phyloP scores from a whole-genome alignment of 305 asterid species.

The Solanum hybrid region DNA sequence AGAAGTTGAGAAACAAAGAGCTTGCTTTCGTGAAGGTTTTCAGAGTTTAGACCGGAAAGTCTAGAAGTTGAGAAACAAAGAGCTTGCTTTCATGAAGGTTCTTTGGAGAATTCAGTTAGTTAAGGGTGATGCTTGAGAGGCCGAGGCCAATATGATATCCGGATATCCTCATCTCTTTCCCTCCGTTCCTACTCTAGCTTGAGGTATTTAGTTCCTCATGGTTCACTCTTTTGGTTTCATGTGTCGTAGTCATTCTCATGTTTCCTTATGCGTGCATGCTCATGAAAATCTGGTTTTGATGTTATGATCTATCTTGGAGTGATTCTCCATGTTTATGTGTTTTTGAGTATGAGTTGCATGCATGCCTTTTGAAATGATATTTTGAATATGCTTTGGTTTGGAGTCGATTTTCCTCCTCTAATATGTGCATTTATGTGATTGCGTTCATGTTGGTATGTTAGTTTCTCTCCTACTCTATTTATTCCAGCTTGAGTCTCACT shows the following conservation, averaged over 20 bases:
- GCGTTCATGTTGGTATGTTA: not conserved
- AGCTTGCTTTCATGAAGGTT: too few relatives aligned
- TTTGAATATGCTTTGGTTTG: not conserved
- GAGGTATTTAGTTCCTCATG: not conserved
- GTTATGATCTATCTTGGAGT: not conserved
- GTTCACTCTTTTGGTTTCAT: not conserved
- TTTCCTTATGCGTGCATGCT: not conserved
- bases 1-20: not conserved
- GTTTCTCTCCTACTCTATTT: not conserved
- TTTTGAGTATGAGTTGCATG: not conserved
- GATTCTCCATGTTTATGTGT: not conserved
- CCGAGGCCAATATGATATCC: not conserved
- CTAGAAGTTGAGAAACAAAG: too few relatives aligned
- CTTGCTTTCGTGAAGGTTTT: not conserved
- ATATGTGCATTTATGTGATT: not conserved
- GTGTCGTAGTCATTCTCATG: not conserved
- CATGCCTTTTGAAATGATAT: not conserved
- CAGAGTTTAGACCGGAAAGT: too few relatives aligned
- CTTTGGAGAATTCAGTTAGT: not conserved
- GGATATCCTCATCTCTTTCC: not conserved
- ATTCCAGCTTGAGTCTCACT: not conserved
- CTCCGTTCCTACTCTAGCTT: not conserved
- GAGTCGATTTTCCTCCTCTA: not conserved
- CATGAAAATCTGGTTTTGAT: not conserved
- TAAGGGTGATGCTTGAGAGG: not conserved